These are phyloP conservation scores for Xylaria acuta DNA, from an alignment of 495 filamentous ascomycete species.

Conservation along the genomic window DNA sequence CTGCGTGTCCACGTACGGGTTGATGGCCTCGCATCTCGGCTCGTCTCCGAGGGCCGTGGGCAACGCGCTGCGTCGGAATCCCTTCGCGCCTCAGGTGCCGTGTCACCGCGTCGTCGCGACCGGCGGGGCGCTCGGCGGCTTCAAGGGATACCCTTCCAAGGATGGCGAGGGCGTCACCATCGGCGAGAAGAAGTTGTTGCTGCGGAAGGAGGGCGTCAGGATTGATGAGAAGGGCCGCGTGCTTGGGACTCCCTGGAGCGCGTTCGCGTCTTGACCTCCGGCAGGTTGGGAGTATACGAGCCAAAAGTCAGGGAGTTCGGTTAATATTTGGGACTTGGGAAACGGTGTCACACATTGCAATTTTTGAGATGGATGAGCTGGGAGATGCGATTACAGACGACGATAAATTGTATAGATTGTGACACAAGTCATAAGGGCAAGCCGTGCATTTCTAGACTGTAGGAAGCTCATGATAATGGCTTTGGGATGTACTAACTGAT, in stretches of 20 bases:
- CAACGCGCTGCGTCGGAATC: conserved; percentile 74
- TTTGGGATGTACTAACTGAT: background rate
- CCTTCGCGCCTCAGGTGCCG: conserved; percentile 69
- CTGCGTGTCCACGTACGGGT: conserved; percentile 74
- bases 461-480: background rate
- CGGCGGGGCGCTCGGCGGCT: conserved; percentile 54
- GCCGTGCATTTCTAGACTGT: background rate
- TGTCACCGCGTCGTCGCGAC: conserved; percentile 59
- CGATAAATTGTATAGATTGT: background rate
- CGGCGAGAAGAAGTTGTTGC: conserved; percentile 49
- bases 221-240: conserved; percentile 49
- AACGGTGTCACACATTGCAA: background rate
- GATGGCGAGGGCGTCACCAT: conserved; percentile 51
- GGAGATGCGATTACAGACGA: background rate
- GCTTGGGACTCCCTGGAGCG: conserved; percentile 52
- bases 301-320: background rate
- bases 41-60: conserved; percentile 82
- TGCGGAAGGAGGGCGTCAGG: conserved; percentile 49
- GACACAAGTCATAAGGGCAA: background rate
- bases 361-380: background rate
- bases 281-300: background rate
- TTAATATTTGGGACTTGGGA: background rate
- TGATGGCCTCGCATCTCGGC: conserved; percentile 67
- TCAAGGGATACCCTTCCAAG: conserved; percentile 53
- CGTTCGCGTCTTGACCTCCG: conserved; percentile 36